Evolutionary conservation across 208 protist species (phyloP), one percentile per base, ranked within the genome.

Genomic region (Crithidia acanthocephali): DNA sequence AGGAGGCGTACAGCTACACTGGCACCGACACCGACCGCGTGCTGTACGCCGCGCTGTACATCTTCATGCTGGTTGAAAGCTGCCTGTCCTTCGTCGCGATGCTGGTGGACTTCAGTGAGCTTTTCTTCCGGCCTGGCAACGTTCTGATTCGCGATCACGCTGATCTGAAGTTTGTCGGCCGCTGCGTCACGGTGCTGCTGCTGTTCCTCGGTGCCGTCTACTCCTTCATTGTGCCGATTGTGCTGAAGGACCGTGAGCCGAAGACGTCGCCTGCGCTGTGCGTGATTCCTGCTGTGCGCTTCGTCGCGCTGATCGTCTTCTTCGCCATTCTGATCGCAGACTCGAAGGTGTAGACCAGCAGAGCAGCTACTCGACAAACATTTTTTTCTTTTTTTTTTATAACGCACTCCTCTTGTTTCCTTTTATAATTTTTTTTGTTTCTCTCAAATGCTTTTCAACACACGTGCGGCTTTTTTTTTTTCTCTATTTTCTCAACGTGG

Each of bases 21-120:
- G 58, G 42, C 42, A 52, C 27, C 6, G 42, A 52, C 58, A 37
- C 58, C 2, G 58, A 52, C 58, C 37, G 58, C 25, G 58, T 64
- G 58, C 58, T 64, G 42, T 64, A 64, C 42, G 58, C 58, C 27
- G 35, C 58, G 13, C 58, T 64, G 25, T 64, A 64, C 58, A 50
- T 64, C 42, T 64, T 64, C 58, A 37, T 44, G 40, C 58, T 64
- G 8, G 37, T 23, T 37, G 58, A 64, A 18, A 52, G 58, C 58
- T 40, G 42, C 58, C 23, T 64, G 1, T 64, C 58, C 10, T 64
- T 64, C 23, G 27, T 64, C 16, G 58, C 58, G 9, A 64, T 52
- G 42, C 58, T 64, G 15, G 58, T 52, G 20, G 42, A 64, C 42
- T 64, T 64, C 58, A 64, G 58, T 40, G 58, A 64, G 25, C 58